Evolutionary conservation across 495 filamentous ascomycete genomes (phyloP), one percentile per base, ranked within the genome.

Genomic region (Wilcoxina mikolae): DNA sequence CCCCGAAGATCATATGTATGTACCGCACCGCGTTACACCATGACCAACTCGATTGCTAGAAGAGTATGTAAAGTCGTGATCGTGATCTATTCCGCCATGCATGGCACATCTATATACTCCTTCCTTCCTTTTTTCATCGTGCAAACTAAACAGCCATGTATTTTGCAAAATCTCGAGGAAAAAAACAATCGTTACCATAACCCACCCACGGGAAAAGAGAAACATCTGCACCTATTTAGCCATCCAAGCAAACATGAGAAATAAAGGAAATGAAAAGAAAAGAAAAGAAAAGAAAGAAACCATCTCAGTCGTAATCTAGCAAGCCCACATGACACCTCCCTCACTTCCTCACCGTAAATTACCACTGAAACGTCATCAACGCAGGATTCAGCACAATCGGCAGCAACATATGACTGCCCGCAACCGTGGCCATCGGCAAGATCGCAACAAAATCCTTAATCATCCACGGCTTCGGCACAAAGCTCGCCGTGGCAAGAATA

Each of bases 361-460:
- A 86, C 78, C 80, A 87, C 31, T 81, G 82, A 68, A 87, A 87
- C 2, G 81, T 84, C 83, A 87, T 87, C 60, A 87, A 69, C 25
- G 82, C 83, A 2, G 84, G 84, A 63, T 87, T 87, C 44, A 87
- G 71, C 18, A 76, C 81, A 53, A 88, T 74, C 5, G 84, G 84
- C 53, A 87, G 65, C 47, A 87, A 66, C 56, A 86, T 71, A 64
- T 88, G 84, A 57, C 78, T 82, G 1, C 67, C 72, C 23, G 78
- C 73, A 12, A 86, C 79, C 0, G 84, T 86, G 0, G 80, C 77
- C 81, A 87, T 82, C 43, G 84, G 84, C 28, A 87, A 67, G 55
- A 88, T 87, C 31, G 84, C 84, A n/a, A 85, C 83, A 57, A 88
- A 85, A 63, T 85, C 81, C 29, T 67, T 78, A 58, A 87, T 86